Evolutionary conservation across 352 stramenopile genomes (phyloP).

Genomic region (Pythium phragmiticola): DNA sequence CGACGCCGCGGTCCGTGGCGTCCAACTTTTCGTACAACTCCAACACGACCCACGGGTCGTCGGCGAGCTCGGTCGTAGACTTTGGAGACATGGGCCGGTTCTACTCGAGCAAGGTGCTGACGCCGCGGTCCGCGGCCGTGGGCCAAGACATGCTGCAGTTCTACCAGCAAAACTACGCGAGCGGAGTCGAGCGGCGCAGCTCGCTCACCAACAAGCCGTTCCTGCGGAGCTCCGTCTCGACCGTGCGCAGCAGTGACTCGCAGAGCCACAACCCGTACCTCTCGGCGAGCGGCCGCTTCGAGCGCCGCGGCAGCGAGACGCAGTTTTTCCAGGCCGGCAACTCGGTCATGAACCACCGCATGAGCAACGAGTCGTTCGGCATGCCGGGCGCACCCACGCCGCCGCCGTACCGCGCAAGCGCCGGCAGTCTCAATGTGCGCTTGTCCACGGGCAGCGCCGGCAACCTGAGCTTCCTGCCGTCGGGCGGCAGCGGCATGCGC

Average conservation of each 20-base stretch:
- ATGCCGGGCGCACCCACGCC: slow-evolving; percentile 4
- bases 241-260: slow-evolving; percentile 29
- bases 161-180: slow-evolving; percentile 32
- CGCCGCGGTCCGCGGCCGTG: slow-evolving; percentile 24
- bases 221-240: slow-evolving; percentile 27
- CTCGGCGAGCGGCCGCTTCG: slow-evolving; percentile 19
- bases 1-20: slow-evolving; percentile 61
- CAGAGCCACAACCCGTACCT: slow-evolving; percentile 13
- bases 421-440: background rate
- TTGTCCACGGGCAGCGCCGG: background rate
- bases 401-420: slow-evolving; percentile 5
- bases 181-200: slow-evolving; percentile 21
- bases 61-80: slow-evolving; percentile 64
- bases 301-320: slow-evolving; percentile 23
- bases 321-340: slow-evolving; percentile 29
- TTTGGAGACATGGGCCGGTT: slow-evolving; percentile 82
- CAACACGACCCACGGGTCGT: slow-evolving; percentile 65
- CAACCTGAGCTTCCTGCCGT: too few relatives aligned
- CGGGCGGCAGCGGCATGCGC: background rate
- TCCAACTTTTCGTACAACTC: slow-evolving; percentile 82
- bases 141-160: slow-evolving; percentile 30
- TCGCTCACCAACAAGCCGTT: slow-evolving; percentile 21
- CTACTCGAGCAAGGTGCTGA: slow-evolving; percentile 37
- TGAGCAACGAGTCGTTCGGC: slow-evolving; percentile 24
- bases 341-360: slow-evolving; percentile 28